These are phyloP conservation scores for Mycena alexandri DNA, from an alignment of 768 basidiomycete genomes.

Conservation along the genomic window DNA sequence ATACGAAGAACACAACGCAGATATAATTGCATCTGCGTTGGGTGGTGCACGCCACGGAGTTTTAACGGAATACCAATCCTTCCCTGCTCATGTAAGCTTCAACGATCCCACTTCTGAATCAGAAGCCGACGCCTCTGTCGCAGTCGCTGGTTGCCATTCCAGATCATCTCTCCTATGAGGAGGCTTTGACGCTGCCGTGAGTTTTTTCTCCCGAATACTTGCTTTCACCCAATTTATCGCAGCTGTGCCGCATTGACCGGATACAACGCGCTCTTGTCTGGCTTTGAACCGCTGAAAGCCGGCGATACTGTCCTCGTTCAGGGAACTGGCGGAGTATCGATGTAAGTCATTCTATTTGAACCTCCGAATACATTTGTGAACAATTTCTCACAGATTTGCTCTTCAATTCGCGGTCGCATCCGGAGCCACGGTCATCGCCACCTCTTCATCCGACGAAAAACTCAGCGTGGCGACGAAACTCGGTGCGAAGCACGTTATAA, in stretches of 20 bases:
- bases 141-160: slow-evolving; percentile 67
- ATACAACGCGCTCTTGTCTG: slow-evolving; percentile 58
- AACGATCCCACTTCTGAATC: background rate
- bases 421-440: slow-evolving; percentile 64
- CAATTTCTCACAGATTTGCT: slow-evolving; percentile 53
- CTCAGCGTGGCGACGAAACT: slow-evolving; percentile 55
- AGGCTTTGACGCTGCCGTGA: slow-evolving; percentile 75
- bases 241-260: slow-evolving; percentile 63
- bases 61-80: slow-evolving; percentile 65
- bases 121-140: background rate
- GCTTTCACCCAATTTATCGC: background rate
- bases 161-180: slow-evolving; percentile 70
- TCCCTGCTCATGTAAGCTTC: slow-evolving; percentile 55
- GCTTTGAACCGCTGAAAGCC: slow-evolving; percentile 53
- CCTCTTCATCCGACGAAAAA: slow-evolving; percentile 65
- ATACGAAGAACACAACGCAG: slow-evolving; percentile 52
- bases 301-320: slow-evolving; percentile 63
- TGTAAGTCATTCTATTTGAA: slow-evolving; percentile 39
- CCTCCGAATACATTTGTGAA: slow-evolving; percentile 12
- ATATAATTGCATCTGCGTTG: slow-evolving; percentile 49
- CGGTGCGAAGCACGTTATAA: slow-evolving; percentile 60
- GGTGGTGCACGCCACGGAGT: slow-evolving; percentile 65
- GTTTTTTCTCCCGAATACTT: slow-evolving; percentile 32
- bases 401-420: slow-evolving; percentile 62
- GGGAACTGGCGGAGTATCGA: slow-evolving; percentile 61